Evolutionary conservation across 1,284 basidiomycete species (phyloP).

Genomic region (Ceratobasidium papillatum): DNA sequence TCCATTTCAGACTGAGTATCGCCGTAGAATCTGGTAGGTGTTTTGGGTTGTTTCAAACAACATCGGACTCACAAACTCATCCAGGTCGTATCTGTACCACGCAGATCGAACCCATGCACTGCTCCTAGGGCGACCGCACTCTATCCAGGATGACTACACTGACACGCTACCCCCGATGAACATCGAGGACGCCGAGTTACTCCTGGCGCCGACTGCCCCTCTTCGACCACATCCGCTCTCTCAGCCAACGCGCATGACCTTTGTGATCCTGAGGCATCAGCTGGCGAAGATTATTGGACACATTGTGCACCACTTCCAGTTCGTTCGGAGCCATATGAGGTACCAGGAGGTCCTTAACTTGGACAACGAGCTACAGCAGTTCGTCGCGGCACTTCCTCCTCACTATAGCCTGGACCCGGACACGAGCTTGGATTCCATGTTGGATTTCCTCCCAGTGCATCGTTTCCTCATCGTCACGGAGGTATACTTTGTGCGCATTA

Average conservation of each 20-base stretch:
- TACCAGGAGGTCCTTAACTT: conserved; percentile 86
- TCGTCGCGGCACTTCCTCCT: conserved; percentile 78
- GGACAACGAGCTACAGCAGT: conserved; percentile 86
- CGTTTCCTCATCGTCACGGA: conserved; percentile 81
- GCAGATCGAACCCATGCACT: conserved; percentile 93
- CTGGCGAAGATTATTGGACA: conserved; percentile 87
- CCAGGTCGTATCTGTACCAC: conserved; percentile 89
- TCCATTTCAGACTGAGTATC: conserved; percentile 83
- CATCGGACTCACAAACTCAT: conserved; percentile 26
- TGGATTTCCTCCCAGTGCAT: conserved; percentile 73
- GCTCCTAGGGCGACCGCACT: conserved; percentile 87
- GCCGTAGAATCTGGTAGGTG: conserved; percentile 83
- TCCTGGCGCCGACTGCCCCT: conserved; percentile 49
- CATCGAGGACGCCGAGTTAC: conserved; percentile 68
- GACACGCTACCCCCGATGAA: conserved; percentile 86
- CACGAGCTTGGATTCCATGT: conserved; percentile 74
- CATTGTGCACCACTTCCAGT: conserved; percentile 95
- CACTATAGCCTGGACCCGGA: conserved; percentile 81
- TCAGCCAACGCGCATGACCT: conserved; percentile 83
- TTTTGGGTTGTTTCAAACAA: background rate
- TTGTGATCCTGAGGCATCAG: conserved; percentile 85
- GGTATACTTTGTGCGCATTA: conserved; percentile 79
- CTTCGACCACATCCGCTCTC: conserved; percentile 53
- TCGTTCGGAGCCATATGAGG: conserved; percentile 80
- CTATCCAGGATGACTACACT: conserved; percentile 87